Conservation (phyloP, 179 eudicot species). For the Monotropa hypopitys region DNA sequence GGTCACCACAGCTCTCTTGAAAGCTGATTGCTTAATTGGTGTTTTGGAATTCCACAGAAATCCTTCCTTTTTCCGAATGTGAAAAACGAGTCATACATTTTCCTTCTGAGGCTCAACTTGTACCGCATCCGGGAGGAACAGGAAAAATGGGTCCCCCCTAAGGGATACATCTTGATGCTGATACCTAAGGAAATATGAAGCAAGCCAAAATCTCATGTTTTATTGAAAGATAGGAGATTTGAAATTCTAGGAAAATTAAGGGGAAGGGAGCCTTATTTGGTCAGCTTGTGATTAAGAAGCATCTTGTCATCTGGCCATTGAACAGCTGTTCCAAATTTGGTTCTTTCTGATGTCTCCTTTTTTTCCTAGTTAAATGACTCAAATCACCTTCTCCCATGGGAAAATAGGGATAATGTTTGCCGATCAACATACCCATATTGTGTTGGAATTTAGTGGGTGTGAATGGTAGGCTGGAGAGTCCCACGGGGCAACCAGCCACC, state of each 20-base stretch:
- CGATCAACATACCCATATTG: neutral
- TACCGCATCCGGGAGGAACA: constrained; percentile 10
- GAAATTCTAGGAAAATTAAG: neutral
- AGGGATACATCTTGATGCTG: constrained; percentile 12
- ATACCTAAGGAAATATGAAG: neutral
- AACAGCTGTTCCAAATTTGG: constrained; percentile 1
- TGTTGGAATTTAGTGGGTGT: too few species aligned
- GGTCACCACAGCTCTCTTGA: too few species aligned
- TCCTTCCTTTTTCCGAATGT: neutral
- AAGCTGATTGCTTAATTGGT: constrained; percentile 9
- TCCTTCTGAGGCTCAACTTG: constrained; percentile 9
- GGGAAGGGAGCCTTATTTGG: neutral
- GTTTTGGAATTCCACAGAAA: neutral
- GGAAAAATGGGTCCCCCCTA: constrained; percentile 3
- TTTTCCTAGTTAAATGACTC: neutral
- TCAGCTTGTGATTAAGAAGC: neutral
- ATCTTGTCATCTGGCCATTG: neutral
- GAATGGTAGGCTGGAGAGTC: too few species aligned
- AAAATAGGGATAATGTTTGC: neutral
- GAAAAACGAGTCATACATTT: constrained; percentile 5
- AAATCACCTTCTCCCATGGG: neutral
- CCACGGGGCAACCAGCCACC: too few species aligned
- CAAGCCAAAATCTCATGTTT: neutral
- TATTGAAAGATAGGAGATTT: neutral
- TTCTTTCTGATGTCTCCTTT: neutral